Conservation (phyloP, 2,329 filamentous ascomycete genomes). For the Cercospora sp. region DNA sequence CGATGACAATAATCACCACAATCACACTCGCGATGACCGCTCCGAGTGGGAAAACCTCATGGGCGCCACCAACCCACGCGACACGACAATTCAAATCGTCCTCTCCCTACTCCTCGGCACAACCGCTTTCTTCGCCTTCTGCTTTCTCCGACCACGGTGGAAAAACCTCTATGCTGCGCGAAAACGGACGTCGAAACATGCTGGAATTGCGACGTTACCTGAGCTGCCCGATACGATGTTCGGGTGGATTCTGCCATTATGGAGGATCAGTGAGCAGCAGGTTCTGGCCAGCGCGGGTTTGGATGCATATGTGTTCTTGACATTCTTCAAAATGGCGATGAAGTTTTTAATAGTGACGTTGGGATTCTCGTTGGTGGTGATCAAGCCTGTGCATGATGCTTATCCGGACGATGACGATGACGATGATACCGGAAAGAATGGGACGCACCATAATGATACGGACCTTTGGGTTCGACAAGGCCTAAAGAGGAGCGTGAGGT, state of each 20-base stretch:
- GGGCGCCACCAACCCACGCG: constrained; percentile 44
- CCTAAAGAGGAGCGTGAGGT: constrained; percentile 20
- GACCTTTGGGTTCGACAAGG: constrained; percentile 9
- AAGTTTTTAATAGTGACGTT: constrained; percentile 77
- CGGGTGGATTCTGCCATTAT: constrained; percentile 88
- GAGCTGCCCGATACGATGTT: constrained; percentile 80
- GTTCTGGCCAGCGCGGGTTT: constrained; percentile 86
- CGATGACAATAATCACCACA: constrained; percentile 16
- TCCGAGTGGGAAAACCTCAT: constrained; percentile 25
- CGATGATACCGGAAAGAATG: constrained; percentile 22
- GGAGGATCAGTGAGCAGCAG: constrained; percentile 82
- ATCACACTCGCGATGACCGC: neutral
- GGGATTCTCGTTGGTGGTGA: constrained; percentile 75
- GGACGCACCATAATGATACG: constrained; percentile 12
- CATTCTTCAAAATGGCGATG: constrained; percentile 94
- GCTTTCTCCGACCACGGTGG: constrained; percentile 86
- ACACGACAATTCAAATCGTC: constrained; percentile 63
- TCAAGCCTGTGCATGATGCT: constrained; percentile 80
- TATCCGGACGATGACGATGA: constrained; percentile 51
- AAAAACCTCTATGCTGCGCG: constrained; percentile 84
- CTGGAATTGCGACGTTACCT: constrained; percentile 64
- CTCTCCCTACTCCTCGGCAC: constrained; percentile 70
- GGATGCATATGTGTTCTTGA: constrained; percentile 92
- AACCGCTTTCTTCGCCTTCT: constrained; percentile 73
- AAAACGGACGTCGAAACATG: constrained; percentile 66